Evolutionary conservation across 2,329 filamentous ascomycete species (phyloP).

Genomic region (Conoideocrella luteorostrata): DNA sequence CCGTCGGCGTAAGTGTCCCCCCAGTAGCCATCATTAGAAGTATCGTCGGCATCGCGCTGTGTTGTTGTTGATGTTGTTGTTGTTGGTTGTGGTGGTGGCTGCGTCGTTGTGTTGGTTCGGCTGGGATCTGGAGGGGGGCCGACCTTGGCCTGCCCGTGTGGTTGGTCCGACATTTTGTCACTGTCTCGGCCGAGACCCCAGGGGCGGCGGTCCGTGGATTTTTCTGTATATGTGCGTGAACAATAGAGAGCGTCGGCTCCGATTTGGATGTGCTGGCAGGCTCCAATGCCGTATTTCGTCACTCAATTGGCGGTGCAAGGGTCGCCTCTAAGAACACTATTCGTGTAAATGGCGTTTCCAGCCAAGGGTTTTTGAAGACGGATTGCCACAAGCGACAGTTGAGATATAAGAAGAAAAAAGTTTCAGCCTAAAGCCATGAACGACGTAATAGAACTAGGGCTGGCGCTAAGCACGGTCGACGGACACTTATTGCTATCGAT

Average conservation of each 20-base stretch:
- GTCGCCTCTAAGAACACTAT: no score
- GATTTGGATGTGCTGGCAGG: no score
- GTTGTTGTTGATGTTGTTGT: no score
- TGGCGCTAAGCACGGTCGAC: neutral
- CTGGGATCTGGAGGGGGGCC: neutral
- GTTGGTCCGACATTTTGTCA: neutral
- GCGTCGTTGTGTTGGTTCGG: neutral
- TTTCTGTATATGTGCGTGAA: no score
- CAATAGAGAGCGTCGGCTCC: no score
- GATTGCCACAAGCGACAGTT: no score
- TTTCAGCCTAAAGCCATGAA: neutral
- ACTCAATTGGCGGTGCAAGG: no score
- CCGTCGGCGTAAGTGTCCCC: slow-evolving; percentile 17
- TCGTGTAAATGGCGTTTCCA: no score
- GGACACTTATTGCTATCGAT: neutral
- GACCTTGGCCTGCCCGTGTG: neutral
- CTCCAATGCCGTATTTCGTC: no score
- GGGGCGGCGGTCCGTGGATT: no score
- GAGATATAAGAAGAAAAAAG: neutral
- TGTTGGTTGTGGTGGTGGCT: no score
- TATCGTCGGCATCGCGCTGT: neutral
- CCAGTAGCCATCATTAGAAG: slow-evolving; percentile 17
- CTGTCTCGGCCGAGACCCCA: neutral
- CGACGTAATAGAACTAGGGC: neutral
- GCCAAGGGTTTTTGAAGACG: no score